phyloP scores from a whole-genome alignment of 2,329 filamentous ascomycete species.

The Zarea fungicola region DNA sequence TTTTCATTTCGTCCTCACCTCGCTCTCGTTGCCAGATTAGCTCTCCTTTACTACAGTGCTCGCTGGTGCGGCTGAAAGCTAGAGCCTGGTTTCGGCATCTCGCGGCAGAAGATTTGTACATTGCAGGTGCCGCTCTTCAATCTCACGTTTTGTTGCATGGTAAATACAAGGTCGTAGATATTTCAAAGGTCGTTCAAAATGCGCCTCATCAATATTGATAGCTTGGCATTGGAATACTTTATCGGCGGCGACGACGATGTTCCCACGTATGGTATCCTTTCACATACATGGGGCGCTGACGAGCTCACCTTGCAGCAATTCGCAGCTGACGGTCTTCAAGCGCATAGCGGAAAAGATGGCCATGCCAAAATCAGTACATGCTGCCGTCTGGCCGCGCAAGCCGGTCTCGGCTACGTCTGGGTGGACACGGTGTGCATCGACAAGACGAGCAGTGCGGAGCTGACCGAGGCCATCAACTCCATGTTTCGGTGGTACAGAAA shows the following conservation, averaged over 20 bases:
- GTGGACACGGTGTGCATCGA: conserved; percentile 20
- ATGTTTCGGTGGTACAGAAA: conserved; percentile 19
- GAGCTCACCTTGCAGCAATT: not conserved
- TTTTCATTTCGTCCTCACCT: too few species aligned
- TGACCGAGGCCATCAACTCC: conserved; percentile 16
- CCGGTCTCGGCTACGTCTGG: conserved; percentile 16
- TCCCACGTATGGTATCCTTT: conserved; percentile 19
- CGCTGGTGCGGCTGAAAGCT: too few species aligned
- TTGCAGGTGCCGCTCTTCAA: too few species aligned
- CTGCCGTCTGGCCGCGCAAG: conserved; percentile 10
- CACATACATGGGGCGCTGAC: conserved; percentile 19
- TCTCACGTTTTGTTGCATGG: too few species aligned
- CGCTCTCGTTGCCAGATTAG: too few species aligned
- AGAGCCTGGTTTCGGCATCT: too few species aligned
- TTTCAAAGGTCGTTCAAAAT: too few species aligned
- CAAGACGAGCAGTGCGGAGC: not conserved
- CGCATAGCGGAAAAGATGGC: not conserved
- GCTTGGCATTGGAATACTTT: too few species aligned
- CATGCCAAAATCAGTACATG: conserved; percentile 8
- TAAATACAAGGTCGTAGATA: too few species aligned
- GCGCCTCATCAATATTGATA: too few species aligned
- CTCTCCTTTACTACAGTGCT: too few species aligned
- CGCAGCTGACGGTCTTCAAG: not conserved
- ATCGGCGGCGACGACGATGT: conserved; percentile 9
- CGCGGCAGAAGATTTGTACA: too few species aligned